These are phyloP conservation scores for Suhomyces emberorum DNA, from an alignment of 805 yeast species.

Conservation along the genomic window DNA sequence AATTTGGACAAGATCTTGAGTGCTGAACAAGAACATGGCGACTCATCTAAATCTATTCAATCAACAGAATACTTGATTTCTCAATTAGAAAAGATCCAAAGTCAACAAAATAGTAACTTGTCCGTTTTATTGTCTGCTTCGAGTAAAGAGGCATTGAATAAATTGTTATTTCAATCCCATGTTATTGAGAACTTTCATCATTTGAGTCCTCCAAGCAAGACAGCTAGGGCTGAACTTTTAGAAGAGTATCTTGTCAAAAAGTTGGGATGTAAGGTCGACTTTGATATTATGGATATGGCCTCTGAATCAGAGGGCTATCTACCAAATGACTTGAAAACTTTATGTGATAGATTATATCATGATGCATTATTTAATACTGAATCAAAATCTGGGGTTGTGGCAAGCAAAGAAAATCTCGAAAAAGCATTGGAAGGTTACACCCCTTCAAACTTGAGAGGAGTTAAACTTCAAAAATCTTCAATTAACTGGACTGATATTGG, in stretches of 20 bases:
- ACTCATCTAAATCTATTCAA: conserved; percentile 60
- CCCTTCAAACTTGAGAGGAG: conserved; percentile 84
- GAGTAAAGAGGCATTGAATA: conserved; percentile 64
- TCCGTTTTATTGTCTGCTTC: conserved; percentile 61
- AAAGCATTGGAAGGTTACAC: conserved; percentile 63
- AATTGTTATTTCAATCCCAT: conserved; percentile 61
- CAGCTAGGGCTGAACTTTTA: conserved; percentile 50
- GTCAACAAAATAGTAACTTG: conserved; percentile 44
- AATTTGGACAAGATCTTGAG: conserved; percentile 72
- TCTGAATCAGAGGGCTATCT: conserved; percentile 85
- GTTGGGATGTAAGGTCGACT: conserved; percentile 31
- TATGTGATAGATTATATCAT: conserved; percentile 68
- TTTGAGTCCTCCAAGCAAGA: conserved; percentile 67
- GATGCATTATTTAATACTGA: conserved; percentile 33
- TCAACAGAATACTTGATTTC: conserved; percentile 56
- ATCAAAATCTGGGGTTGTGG: conserved; percentile 4
- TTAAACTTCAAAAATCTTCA: conserved; percentile 73
- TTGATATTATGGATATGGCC: conserved; percentile 44
- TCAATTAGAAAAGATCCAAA: conserved; percentile 41
- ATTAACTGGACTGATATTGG: conserved; percentile 88
- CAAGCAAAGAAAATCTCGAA: conserved; percentile 42
- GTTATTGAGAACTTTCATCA: conserved; percentile 60
- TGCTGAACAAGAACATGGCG: conserved; percentile 59
- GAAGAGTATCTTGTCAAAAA: conserved; percentile 31
- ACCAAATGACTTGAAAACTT: conserved; percentile 72